These are phyloP conservation scores for Blastocystis sp. DNA, from an alignment of 352 stramenopile species.

Conservation along the genomic window DNA sequence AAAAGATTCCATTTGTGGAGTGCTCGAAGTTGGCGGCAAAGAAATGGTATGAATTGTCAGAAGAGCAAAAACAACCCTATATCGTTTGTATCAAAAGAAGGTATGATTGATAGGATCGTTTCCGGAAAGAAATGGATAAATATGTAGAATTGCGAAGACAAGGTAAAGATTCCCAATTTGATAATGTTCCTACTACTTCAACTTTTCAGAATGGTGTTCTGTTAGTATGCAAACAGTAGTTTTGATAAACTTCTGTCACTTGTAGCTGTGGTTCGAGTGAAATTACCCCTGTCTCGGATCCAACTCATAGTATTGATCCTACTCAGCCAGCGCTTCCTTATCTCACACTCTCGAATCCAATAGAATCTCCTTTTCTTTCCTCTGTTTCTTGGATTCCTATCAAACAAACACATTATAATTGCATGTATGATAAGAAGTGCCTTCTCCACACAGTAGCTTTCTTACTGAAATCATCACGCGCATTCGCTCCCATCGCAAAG, in stretches of 20 bases:
- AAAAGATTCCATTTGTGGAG: slow-evolving; percentile 43
- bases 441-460: slow-evolving; percentile 52
- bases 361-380: background rate
- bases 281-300: background rate
- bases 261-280: slow-evolving; percentile 34
- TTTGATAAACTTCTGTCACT: background rate
- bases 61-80: slow-evolving; percentile 47
- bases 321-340: background rate
- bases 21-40: slow-evolving; percentile 48
- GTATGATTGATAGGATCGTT: slow-evolving; percentile 50
- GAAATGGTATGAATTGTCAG: slow-evolving; percentile 12
- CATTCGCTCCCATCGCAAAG: background rate
- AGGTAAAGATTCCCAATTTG: background rate
- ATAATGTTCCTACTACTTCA: background rate
- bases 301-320: background rate
- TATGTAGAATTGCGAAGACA: background rate
- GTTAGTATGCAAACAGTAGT: slow-evolving; percentile 2
- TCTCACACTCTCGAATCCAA: background rate
- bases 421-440: slow-evolving; percentile 57
- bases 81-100: background rate
- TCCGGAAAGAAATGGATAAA: slow-evolving; percentile 44
- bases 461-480: slow-evolving; percentile 51
- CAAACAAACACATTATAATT: slow-evolving; percentile 47
- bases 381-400: background rate
- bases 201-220: background rate